Base-by-base conservation (phyloP, 169 alveolate species). In the Plasmodium yoelii region DNA sequence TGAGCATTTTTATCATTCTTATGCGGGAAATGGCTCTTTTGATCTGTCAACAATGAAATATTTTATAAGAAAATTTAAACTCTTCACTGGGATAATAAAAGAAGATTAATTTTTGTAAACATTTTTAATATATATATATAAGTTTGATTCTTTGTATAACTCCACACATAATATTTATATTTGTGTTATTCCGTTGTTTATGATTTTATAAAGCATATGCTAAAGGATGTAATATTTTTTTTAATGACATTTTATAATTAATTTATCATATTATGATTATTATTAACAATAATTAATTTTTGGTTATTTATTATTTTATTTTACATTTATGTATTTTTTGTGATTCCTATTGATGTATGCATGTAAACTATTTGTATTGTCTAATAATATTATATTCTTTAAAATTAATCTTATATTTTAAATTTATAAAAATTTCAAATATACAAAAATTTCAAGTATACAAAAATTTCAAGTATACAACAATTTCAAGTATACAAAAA, bases 1-100 rank as follows among this genome's bases (percentile, higher is more conserved):
- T 39, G 88, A 75, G 8, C 88, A 75, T 67, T 75, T 75, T 64
- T 75, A 75, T 56, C 88, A 75, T 75, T 75, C 88, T 10, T 63
- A 75, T 34, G 88, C 88, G 13, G 88, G 88, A 5, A 61, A 69
- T n/a, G 88, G 88, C 13, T n/a, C 74, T 26, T 63, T 47, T 75
- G 59, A 49, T 34, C 42, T 57, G 56, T 75, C 88, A 22, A 61
- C 88, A 49, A 26, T 64, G 47, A 44, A 53, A 15, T 46, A 64
- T 67, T 44, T 75, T 12, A 44, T 49, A 39, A 61, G 65, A 5
- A 26, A 49, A 75, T 34, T 61, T 42, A 75, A 75, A 69, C 13
- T 18, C 71, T 10, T 49, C 12, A 19, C 28, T 22, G 75, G 88
- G 24, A 63, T 44, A 22, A 63, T 18, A 42, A 75, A 51, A 24